Percentiles rank a stretch among this genome's conserved stretches.
phyloP scores from a whole-genome alignment of 1,139 yeast species.

The Protomyces pachydermus region DNA sequence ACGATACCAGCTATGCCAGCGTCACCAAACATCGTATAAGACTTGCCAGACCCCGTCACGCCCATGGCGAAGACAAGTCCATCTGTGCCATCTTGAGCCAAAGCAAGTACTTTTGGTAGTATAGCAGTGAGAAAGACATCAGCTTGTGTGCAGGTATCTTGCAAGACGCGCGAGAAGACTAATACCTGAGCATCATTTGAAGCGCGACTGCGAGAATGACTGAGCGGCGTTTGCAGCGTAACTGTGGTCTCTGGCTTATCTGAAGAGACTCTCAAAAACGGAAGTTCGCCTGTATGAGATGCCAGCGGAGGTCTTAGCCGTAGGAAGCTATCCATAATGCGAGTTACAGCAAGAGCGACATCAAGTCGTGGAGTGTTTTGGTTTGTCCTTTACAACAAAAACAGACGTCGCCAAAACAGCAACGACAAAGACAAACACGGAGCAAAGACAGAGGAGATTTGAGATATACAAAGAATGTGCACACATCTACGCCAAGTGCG shows the following conservation, averaged over 20 bases:
- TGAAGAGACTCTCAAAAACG: not conserved
- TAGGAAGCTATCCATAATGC: not conserved
- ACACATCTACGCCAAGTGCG: not conserved
- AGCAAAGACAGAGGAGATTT: not conserved
- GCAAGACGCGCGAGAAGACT: not conserved
- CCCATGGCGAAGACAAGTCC: constrained; percentile 48
- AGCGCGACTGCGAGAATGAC: not conserved
- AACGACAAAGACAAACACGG: not conserved
- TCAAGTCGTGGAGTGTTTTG: not conserved
- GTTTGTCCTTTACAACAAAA: not conserved
- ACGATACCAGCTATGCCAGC: constrained; percentile 36
- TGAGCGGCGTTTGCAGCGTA: not conserved
- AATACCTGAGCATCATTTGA: not conserved
- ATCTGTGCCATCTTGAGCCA: constrained; percentile 35
- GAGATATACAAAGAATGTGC: not conserved
- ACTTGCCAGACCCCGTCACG: constrained; percentile 50
- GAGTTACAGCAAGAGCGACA: too few relatives aligned
- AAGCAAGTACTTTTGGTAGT: not conserved
- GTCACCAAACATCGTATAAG: constrained; percentile 38
- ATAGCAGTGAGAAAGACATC: constrained; percentile 1
- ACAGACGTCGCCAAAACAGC: too few relatives aligned
- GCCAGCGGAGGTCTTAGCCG: not conserved
- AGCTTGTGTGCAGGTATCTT: not conserved
- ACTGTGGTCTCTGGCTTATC: not conserved
- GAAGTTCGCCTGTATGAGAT: not conserved